Base-by-base conservation (phyloP, 805 yeast species). In the Candida rishiriensis region DNA sequence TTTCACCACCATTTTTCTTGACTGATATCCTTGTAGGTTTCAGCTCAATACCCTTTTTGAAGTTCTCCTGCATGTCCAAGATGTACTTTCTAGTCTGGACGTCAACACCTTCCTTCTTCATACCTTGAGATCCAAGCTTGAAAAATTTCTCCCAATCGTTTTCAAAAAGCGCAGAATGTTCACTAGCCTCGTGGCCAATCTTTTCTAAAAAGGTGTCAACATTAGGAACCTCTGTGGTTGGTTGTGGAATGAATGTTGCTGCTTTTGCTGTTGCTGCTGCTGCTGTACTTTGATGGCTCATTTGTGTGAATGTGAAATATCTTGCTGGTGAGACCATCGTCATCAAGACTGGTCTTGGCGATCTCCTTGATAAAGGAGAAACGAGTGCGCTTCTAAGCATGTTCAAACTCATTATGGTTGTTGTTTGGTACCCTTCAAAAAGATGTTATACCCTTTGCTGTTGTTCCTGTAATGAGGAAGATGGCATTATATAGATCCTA, bases 1-100 rank as follows among this genome's bases (percentile, higher is more conserved):
- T 78, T 66, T 89, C 97, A 58, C 97, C 96, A 21, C 97, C 97
- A 66, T 80, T 71, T 73, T 88, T 88, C 71, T 75, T 82, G n/a
- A 35, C 44, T 10, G 90, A 88, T 49, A 70, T 64, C 53, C 76
- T 76, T 51, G 78, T 71, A 56, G 81, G 85, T 45, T 68, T 56
- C 45, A 85, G 67, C 16, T 53, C 56, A 42, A 71, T 73, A 42
- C 82, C 79, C 48, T 77, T 73, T 55, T 78, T 75, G 56, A 73
- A 83, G 54, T 75, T 78, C 57, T 89, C 82, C 39, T 78, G 73
- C 83, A 95, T 89, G 38, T 75, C 69, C 48, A 88, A 65, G 46
- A 90, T 75, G 66, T 86, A 86, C 58, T 83, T 77, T 62, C 97
- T 75, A 37, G 82, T 74, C 38, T 79, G 72, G 2, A 80, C 73